Base-by-base conservation (phyloP, 805 yeast genomes). In the Kluyveromyces dobzhanskii region DNA sequence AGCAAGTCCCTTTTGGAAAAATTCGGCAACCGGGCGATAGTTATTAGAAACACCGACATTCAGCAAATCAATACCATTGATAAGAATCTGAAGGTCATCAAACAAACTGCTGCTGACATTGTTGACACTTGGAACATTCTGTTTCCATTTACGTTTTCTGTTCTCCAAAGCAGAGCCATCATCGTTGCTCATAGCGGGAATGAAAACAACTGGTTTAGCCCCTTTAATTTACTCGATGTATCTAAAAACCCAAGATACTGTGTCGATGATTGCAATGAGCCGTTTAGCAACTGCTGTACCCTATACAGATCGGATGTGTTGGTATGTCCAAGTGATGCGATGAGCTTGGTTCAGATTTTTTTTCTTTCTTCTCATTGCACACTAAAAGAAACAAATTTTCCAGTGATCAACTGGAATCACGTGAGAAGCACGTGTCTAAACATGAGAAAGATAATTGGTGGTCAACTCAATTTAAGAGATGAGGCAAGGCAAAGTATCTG, bases 1-100 rank as follows among this genome's bases (percentile, higher is more conserved):
- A 2, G 51, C 54, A 36, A 56, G 61, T 4, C 67, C 68, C 37
- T 54, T 61, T 12, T 56, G 50, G 19, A 62, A 54, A 44, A 67
- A 66, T 2, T 53, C 52, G 10, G 52, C 40, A 24, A 66, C 41
- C 13, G 49, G 53, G 18, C 39, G 46, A 21, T 42, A 57, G 39
- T 61, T 51, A 14, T 45, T 51, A 1, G 51, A 39, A 14, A 32
- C 48, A 4, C 29, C 43, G 8, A 50, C 45, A 14, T 37, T 41
- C 8, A 50, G 48, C 17, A 57, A 40, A 17, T 43, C 40, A 19
- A 43, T 39, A n/a, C 28, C 19, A 4, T 42, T 35, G n/a, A 59
- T 27, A 13, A 56, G 42, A 12, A 21, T 41, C 14, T 51, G 51
- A 25, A 59, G 41, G n/a, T 43, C 47, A 9, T 54, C 57, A 13